Evolutionary conservation across 225 moss, liverwort and hornwort genomes (phyloP).

Genomic region (Anthoceros angustus): DNA sequence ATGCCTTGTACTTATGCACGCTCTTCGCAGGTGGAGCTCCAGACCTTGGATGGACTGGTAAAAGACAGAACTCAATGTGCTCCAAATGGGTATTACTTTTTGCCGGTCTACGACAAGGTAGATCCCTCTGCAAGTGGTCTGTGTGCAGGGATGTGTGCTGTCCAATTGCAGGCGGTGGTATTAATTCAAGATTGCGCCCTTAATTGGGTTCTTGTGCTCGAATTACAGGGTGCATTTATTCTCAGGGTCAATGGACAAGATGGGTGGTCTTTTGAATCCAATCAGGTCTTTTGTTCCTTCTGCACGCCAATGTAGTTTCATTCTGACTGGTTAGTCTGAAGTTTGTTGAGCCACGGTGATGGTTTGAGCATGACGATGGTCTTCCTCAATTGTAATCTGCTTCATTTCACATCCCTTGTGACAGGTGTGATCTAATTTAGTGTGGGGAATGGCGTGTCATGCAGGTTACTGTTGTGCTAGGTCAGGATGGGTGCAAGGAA

Average conservation of each 20-base stretch:
- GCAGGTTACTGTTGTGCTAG: constrained; percentile 50
- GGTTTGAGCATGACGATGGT: too few relatives aligned
- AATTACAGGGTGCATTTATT: constrained; percentile 50
- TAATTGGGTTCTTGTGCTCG: background rate
- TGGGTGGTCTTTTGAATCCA: constrained; percentile 74
- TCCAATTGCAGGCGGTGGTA: background rate
- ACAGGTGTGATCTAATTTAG: background rate
- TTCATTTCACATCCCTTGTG: background rate
- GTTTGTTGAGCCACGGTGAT: background rate
- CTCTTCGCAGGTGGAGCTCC: constrained; percentile 52
- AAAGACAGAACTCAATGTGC: constrained; percentile 90
- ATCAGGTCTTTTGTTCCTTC: constrained; percentile 22
- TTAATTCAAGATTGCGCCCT: background rate
- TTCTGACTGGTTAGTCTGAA: background rate
- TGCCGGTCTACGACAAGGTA: constrained; percentile 78
- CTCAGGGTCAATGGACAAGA: constrained; percentile 60
- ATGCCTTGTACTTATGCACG: background rate
- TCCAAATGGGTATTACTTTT: constrained; percentile 87
- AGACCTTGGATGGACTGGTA: constrained; percentile 57
- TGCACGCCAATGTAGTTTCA: background rate
- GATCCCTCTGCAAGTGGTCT: background rate
- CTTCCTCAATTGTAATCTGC: too few relatives aligned
- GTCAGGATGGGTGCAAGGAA: constrained; percentile 60
- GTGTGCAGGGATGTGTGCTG: background rate
- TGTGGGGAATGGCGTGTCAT: background rate